A percentile compares a stretch with the other conserved stretches of the same genome.
Evolutionary conservation across 1,139 yeast genomes (phyloP).

Genomic region (Candida sojae): DNA sequence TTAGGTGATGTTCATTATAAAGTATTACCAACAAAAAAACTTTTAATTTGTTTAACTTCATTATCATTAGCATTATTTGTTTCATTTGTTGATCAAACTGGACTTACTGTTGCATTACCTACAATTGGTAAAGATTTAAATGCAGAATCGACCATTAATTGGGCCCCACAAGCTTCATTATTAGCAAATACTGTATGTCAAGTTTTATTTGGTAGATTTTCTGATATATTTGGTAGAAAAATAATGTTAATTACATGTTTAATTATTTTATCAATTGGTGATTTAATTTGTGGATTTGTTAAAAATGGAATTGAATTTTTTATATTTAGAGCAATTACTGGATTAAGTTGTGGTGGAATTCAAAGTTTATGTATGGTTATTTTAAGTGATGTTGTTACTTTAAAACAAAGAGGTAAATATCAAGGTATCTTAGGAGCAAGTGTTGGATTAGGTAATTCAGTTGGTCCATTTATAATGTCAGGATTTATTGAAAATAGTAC

Average conservation of each 20-base stretch:
- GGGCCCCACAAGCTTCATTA: conserved; percentile 51
- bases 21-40: conserved; percentile 24
- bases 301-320: conserved; percentile 37
- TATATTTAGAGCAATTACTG: conserved; percentile 45
- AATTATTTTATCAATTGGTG: conserved; percentile 35
- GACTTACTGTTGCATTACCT: conserved; percentile 46
- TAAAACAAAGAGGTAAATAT: conserved; percentile 44
- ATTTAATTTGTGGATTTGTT: conserved; percentile 44
- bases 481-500: conserved; percentile 40
- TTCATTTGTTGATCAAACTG: conserved; percentile 41
- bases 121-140: conserved; percentile 38
- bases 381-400: conserved; percentile 42
- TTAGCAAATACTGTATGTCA: conserved; percentile 49
- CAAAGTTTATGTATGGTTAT: conserved; percentile 46
- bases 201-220: conserved; percentile 40
- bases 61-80: conserved; percentile 33
- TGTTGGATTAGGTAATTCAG: conserved; percentile 55
- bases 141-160: conserved; percentile 40
- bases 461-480: conserved; percentile 58
- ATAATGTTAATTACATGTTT: conserved; percentile 34
- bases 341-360: conserved; percentile 48
- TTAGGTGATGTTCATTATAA: conserved; percentile 32
- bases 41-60: conserved; percentile 26
- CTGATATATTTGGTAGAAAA: conserved; percentile 49
- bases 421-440: conserved; percentile 50